Conservation (phyloP, 192 early-diverging fungal species). For the Linderina pennispora region DNA sequence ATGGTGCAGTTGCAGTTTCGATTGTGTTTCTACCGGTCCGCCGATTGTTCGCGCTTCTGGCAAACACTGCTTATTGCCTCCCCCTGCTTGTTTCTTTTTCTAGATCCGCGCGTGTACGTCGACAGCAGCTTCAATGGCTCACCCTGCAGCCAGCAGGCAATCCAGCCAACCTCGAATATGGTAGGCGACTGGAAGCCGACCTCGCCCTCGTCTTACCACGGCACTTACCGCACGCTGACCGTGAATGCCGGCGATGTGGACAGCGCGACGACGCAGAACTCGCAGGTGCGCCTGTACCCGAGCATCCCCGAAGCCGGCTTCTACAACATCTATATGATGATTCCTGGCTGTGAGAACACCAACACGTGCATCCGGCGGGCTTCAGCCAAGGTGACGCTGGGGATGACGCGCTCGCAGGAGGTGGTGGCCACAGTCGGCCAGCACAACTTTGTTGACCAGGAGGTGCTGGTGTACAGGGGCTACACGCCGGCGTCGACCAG, state of each 20-base stretch:
- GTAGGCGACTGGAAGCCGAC: slow-evolving; percentile 30
- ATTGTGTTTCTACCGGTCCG: too few species aligned
- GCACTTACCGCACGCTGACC: slow-evolving; percentile 26
- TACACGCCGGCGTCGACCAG: slow-evolving; percentile 46
- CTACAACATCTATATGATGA: slow-evolving; percentile 50
- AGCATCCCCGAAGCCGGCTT: slow-evolving; percentile 56
- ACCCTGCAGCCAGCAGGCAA: slow-evolving; percentile 19
- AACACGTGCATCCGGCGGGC: slow-evolving; percentile 40
- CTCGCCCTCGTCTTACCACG: slow-evolving; percentile 26
- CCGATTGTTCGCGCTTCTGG: too few species aligned
- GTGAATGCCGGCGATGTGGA: slow-evolving; percentile 16
- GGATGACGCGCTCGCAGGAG: slow-evolving; percentile 12
- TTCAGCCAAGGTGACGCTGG: slow-evolving; percentile 18
- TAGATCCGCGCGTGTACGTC: slow-evolving; percentile 35
- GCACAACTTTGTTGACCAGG: slow-evolving; percentile 36
- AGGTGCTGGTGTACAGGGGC: slow-evolving; percentile 43
- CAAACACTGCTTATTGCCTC: neutral
- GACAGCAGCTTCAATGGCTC: slow-evolving; percentile 32
- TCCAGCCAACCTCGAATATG: slow-evolving; percentile 12
- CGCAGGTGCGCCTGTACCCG: slow-evolving; percentile 31
- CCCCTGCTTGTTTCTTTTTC: neutral
- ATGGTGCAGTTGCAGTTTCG: too few species aligned
- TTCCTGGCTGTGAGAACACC: slow-evolving; percentile 54
- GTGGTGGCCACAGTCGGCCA: slow-evolving; percentile 37
- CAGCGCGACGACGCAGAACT: slow-evolving; percentile 10